These are phyloP conservation scores for Sextonia rubra DNA, from an alignment of 164 flowering plant species.

Conservation along the genomic window DNA sequence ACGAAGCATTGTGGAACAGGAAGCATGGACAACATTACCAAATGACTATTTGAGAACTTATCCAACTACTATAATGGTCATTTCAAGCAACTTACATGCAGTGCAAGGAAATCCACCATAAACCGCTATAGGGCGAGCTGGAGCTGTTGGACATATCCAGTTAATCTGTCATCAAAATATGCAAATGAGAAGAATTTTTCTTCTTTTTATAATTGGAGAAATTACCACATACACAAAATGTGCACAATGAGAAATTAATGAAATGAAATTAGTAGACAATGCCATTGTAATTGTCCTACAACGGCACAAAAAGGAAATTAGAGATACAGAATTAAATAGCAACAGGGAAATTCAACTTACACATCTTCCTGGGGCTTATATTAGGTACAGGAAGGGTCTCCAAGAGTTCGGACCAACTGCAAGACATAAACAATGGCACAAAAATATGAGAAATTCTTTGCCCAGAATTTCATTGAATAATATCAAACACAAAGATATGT, in stretches of 20 bases:
- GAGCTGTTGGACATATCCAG: slow-evolving; percentile 72
- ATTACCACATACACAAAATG: too few relatives aligned
- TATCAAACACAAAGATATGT: background rate
- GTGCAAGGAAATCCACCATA: slow-evolving; percentile 70
- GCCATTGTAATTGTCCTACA: background rate
- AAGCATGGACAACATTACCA: background rate
- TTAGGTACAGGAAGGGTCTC: slow-evolving; percentile 70
- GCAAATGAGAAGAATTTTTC: background rate
- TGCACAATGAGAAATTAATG: too few relatives aligned
- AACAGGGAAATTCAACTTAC: background rate
- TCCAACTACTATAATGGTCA: background rate
- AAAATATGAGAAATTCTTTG: background rate
- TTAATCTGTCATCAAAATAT: slow-evolving; percentile 35
- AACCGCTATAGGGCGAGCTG: slow-evolving; percentile 48
- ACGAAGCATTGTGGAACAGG: background rate
- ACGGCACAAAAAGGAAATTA: background rate
- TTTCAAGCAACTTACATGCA: slow-evolving; percentile 49
- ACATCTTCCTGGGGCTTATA: slow-evolving; percentile 37
- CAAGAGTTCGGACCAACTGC: slow-evolving; percentile 78
- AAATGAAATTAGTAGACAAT: background rate
- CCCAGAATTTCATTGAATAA: background rate
- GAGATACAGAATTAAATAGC: background rate
- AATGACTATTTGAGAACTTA: background rate
- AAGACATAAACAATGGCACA: slow-evolving; percentile 13
- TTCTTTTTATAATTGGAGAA: too few relatives aligned